These are phyloP conservation scores for Penicillium canescens DNA, from an alignment of 495 filamentous ascomycete species.

Conservation along the genomic window DNA sequence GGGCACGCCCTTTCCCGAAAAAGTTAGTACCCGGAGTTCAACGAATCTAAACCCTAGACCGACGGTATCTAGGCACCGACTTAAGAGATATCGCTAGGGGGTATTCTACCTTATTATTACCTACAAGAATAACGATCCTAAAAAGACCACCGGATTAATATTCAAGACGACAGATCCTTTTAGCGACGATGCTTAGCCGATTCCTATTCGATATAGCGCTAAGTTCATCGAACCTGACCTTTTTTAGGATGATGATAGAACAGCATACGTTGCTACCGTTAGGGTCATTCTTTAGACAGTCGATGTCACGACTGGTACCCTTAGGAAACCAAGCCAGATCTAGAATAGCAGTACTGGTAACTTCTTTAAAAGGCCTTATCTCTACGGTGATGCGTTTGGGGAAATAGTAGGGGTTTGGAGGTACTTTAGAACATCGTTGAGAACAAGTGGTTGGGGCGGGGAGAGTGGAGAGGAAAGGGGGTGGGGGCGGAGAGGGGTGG, in stretches of 20 bases:
- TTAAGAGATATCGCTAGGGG: slow-evolving; percentile 24
- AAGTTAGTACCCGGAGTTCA: slow-evolving; percentile 15
- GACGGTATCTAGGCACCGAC: slow-evolving; percentile 24
- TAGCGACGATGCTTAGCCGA: slow-evolving; percentile 18
- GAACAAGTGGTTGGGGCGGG: too few relatives aligned
- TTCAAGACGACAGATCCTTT: slow-evolving; percentile 19
- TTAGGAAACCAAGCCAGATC: slow-evolving; percentile 39
- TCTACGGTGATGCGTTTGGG: too few relatives aligned
- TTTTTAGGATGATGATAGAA: slow-evolving; percentile 27
- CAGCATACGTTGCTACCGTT: slow-evolving; percentile 10
- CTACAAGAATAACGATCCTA: not conserved
- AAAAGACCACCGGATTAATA: slow-evolving; percentile 12
- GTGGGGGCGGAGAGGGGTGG: too few relatives aligned
- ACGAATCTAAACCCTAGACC: slow-evolving; percentile 15
- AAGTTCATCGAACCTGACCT: slow-evolving; percentile 24
- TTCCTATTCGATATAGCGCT: slow-evolving; percentile 14
- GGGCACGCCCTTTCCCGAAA: slow-evolving; percentile 18
- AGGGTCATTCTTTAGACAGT: slow-evolving; percentile 12
- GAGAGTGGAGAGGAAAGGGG: too few relatives aligned
- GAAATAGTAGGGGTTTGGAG: too few relatives aligned
- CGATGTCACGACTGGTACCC: slow-evolving; percentile 16
- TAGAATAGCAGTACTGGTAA: slow-evolving; percentile 54
- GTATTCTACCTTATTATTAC: slow-evolving; percentile 19
- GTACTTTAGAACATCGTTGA: too few relatives aligned
- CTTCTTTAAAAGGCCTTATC: slow-evolving; percentile 62